Evolutionary conservation across 2,329 filamentous ascomycete species (phyloP).

Genomic region (Aspergillus amoenus): DNA sequence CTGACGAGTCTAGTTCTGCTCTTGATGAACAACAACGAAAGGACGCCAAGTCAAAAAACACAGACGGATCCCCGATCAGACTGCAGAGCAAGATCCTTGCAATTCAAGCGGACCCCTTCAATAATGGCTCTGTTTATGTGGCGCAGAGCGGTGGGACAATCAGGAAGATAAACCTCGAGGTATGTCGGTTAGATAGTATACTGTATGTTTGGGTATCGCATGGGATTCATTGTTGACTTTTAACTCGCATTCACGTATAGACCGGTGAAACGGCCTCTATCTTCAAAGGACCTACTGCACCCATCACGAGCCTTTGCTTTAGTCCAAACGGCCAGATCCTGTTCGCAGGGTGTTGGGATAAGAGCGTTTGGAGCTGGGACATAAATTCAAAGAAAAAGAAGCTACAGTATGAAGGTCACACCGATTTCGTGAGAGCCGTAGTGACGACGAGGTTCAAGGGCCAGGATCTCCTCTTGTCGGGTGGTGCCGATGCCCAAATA

Average conservation of each 20-base stretch:
- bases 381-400: conserved; percentile 55
- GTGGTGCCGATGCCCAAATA: conserved; percentile 75
- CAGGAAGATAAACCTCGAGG: conserved; percentile 71
- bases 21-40: conserved; percentile 58
- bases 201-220: conserved; percentile 8
- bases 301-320: conserved; percentile 74
- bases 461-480: conserved; percentile 67
- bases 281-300: conserved; percentile 75
- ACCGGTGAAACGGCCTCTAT: conserved; percentile 45
- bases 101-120: conserved; percentile 65
- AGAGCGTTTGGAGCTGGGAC: conserved; percentile 84
- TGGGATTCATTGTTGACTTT: conserved; percentile 12
- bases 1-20: conserved; percentile 44
- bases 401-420: conserved; percentile 71
- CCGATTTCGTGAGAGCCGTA: conserved; percentile 88
- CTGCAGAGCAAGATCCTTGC: conserved; percentile 86
- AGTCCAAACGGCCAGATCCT: conserved; percentile 59
- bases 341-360: conserved; percentile 94
- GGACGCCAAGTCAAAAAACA: conserved; percentile 74
- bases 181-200: conserved; percentile 57
- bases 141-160: conserved; percentile 85
- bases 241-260: conserved; percentile 28
- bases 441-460: conserved; percentile 61
- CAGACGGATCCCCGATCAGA: conserved; percentile 74
- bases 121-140: conserved; percentile 65